Evolutionary conservation across 805 yeast species (phyloP).

Genomic region (Candida silvatica): DNA sequence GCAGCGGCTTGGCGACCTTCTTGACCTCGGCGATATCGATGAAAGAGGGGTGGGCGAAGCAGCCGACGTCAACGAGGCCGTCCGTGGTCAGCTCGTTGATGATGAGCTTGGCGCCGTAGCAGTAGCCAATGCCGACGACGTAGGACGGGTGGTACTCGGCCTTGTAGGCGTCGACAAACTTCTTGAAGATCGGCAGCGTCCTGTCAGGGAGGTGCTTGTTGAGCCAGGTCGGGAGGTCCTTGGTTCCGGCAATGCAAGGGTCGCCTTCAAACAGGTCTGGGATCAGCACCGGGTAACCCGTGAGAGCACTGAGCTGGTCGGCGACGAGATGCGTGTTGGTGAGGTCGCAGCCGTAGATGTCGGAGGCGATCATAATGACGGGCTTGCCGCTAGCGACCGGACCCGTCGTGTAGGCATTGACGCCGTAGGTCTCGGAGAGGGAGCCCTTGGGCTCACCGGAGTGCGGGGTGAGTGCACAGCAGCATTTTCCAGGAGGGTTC

Average conservation of each 20-base stretch:
- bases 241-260: slow-evolving; percentile 27
- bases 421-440: slow-evolving; percentile 31
- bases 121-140: slow-evolving; percentile 63
- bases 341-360: slow-evolving; percentile 55
- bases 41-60: slow-evolving; percentile 80
- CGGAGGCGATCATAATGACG: slow-evolving; percentile 58
- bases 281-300: slow-evolving; percentile 56
- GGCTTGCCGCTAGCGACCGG: slow-evolving; percentile 28
- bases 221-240: slow-evolving; percentile 36
- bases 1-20: slow-evolving; percentile 48
- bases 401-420: slow-evolving; percentile 42
- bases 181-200: slow-evolving; percentile 39
- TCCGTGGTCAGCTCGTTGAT: slow-evolving; percentile 39
- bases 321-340: slow-evolving; percentile 56
- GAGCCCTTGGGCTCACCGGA: slow-evolving; percentile 42
- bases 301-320: slow-evolving; percentile 47
- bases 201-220: slow-evolving; percentile 26
- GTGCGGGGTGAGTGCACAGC: slow-evolving; percentile 7
- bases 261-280: slow-evolving; percentile 70
- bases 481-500: slow-evolving; percentile 9
- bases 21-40: slow-evolving; percentile 58
- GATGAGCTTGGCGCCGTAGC: slow-evolving; percentile 75
- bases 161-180: slow-evolving; percentile 36
- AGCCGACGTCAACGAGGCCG: slow-evolving; percentile 42
- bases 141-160: slow-evolving; percentile 36